Percentiles rank a stretch among this genome's conserved stretches.
Conservation (phyloP, 306 rosid species). For the Echinosophora koreensis region DNA sequence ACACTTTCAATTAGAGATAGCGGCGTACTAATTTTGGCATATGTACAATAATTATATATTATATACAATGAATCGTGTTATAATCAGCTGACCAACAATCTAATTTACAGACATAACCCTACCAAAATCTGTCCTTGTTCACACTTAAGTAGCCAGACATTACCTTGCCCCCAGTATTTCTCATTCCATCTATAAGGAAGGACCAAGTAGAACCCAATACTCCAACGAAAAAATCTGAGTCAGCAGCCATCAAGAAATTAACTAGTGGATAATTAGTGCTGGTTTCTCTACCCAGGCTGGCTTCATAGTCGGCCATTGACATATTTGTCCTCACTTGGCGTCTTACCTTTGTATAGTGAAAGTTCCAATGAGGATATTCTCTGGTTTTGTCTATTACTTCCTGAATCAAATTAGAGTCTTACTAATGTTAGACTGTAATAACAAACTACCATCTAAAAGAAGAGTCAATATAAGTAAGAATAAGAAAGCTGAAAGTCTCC, state of each 20-base stretch:
- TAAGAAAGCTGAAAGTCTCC: neutral
- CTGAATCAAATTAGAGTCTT: slow-evolving; percentile 47
- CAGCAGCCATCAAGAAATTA: slow-evolving; percentile 94
- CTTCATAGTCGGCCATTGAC: slow-evolving; percentile 81
- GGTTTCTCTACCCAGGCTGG: slow-evolving; percentile 76
- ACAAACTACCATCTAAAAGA: neutral
- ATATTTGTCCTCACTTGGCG: slow-evolving; percentile 67
- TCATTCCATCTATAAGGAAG: slow-evolving; percentile 93
- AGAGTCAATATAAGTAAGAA: neutral
- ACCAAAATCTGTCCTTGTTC: slow-evolving; percentile 95
- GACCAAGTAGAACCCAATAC: slow-evolving; percentile 98
- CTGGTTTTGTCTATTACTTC: slow-evolving; percentile 73
- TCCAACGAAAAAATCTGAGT: slow-evolving; percentile 87
- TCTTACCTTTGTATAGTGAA: slow-evolving; percentile 68
- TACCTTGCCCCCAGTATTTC: slow-evolving; percentile 93
- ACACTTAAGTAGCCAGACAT: slow-evolving; percentile 96
- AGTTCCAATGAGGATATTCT: slow-evolving; percentile 68
- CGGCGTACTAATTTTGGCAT: neutral
- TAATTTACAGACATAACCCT: slow-evolving; percentile 48
- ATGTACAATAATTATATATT: slow-evolving; percentile 34
- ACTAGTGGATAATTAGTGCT: slow-evolving; percentile 90
- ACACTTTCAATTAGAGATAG: neutral
- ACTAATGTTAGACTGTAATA: slow-evolving; percentile 1
- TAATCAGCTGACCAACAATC: slow-evolving; percentile 25
- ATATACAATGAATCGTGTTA: slow-evolving; percentile 27